Percentiles rank a stretch among this genome's conserved stretches.
These are phyloP conservation scores for Oryza coarctata DNA, from an alignment of 176 grass and related monocot genomes.

Conservation along the genomic window DNA sequence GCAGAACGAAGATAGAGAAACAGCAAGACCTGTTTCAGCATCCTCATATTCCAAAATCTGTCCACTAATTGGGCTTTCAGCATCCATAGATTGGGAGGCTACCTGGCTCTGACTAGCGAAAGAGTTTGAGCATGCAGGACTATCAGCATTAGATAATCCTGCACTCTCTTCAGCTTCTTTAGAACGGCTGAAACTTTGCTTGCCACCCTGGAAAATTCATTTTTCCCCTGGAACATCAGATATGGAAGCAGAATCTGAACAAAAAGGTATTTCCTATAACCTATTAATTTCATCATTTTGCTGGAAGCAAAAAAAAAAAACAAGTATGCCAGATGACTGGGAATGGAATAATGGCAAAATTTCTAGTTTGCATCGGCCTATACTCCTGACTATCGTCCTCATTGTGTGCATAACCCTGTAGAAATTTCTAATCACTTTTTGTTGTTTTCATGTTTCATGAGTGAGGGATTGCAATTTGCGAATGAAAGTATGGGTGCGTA, in stretches of 20 bases:
- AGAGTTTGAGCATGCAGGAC: conserved; percentile 90
- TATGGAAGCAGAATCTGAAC: not conserved
- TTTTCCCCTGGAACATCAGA: conserved; percentile 13
- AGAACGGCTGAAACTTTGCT: conserved; percentile 65
- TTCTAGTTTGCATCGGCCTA: conserved; percentile 13
- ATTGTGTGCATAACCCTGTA: not conserved
- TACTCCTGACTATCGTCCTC: not conserved
- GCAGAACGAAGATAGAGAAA: conserved; percentile 58
- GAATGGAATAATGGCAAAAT: not conserved
- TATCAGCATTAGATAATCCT: conserved; percentile 60
- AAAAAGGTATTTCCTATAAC: not conserved
- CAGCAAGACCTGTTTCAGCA: conserved; percentile 94
- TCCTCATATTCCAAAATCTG: conserved; percentile 96
- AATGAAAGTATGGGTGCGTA: not conserved
- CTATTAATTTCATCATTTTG: not conserved
- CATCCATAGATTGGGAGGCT: conserved; percentile 77
- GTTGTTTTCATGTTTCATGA: not conserved
- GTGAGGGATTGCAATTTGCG: not conserved
- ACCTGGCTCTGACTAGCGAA: conserved; percentile 78
- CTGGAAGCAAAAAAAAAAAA: not conserved
- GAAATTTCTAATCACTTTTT: not conserved
- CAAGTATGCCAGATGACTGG: not conserved
- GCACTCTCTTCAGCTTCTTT: conserved; percentile 78
- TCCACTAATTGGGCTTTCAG: conserved; percentile 89
- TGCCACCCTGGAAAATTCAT: conserved; percentile 68